Evolutionary conservation across 495 filamentous ascomycete species (phyloP), one percentile per base, ranked within the genome.

Genomic region (Xylaria palmicola): DNA sequence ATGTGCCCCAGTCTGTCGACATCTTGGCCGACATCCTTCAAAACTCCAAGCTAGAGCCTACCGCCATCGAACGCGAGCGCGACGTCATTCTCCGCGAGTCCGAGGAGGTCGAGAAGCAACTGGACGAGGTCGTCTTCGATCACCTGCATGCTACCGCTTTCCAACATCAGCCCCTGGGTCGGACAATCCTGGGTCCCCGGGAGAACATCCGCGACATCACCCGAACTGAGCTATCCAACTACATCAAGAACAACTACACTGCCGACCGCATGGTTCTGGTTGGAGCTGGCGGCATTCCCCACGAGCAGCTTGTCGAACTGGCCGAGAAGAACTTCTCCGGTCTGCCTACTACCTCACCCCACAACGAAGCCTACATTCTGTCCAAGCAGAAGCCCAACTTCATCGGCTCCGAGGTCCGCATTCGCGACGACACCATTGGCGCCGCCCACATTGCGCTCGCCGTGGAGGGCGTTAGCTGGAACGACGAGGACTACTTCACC

Each of bases 391-490:
- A 83, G 79, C 92, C 94, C 65, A 92, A 93, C 69, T 99, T 99
- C 78, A 84, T 98, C 65, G 94, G 94, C 66, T 97, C 93, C 41
- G 94, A 99, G 73, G 86, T 98, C 68, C 81, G 94, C 62, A 86
- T 97, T 68, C 89, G 94, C 70, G 94, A 99, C 70, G 94, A 99
- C 78, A 97, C 91, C 62, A 88, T 98, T 73, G 89, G 90, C 60
- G 91, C 93, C 59, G 94, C 94, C 66, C 91, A 99, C 83, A 96
- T 99, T 69, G 94, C 95, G 71, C 92, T 99, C 72, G 95, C 95
- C 54, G 95, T 99, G 41, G 94, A 99, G 84, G 94, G 94, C 83
- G 94, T 97, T 50, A 94, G 91, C 89, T 99, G 94, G 94, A 96
- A 91, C 79, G 92, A 96, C 69, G 91, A 94, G 59, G 92, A 96